These are phyloP conservation scores for Kwoniella bestiolae DNA, from an alignment of 768 basidiomycete genomes.

Conservation along the genomic window DNA sequence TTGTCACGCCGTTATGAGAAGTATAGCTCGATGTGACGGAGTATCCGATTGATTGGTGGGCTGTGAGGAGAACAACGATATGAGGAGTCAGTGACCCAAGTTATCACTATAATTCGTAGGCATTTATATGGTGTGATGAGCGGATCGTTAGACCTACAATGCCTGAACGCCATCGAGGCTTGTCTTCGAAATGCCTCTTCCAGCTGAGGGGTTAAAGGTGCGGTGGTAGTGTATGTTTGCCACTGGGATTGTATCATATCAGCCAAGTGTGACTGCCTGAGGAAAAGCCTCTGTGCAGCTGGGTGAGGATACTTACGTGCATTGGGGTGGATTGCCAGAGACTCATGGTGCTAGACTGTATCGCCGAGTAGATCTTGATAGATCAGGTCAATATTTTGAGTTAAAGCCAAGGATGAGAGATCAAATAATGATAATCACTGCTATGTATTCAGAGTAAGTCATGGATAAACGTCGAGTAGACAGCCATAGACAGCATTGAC, in stretches of 20 bases:
- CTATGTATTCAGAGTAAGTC: no score
- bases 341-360: background rate
- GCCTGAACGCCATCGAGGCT: conserved; percentile 3
- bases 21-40: conserved; percentile 11
- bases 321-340: conserved; percentile 7
- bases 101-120: no score
- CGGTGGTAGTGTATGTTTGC: conserved; percentile 15
- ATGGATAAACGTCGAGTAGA: no score
- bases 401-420: background rate
- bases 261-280: background rate
- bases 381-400: background rate
- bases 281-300: background rate
- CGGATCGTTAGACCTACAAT: no score
- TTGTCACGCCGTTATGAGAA: conserved; percentile 10
- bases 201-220: conserved; percentile 7
- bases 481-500: background rate
- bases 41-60: conserved; percentile 9
- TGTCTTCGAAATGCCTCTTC: conserved; percentile 17
- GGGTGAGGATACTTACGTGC: background rate
- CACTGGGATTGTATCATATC: background rate
- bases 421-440: background rate
- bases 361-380: background rate
- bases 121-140: no score
- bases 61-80: no score
- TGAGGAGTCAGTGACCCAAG: no score